Evolutionary conservation across 192 early-diverging fungal species (phyloP), one percentile per base, ranked within the genome.

Genomic region (Podila epigama): DNA sequence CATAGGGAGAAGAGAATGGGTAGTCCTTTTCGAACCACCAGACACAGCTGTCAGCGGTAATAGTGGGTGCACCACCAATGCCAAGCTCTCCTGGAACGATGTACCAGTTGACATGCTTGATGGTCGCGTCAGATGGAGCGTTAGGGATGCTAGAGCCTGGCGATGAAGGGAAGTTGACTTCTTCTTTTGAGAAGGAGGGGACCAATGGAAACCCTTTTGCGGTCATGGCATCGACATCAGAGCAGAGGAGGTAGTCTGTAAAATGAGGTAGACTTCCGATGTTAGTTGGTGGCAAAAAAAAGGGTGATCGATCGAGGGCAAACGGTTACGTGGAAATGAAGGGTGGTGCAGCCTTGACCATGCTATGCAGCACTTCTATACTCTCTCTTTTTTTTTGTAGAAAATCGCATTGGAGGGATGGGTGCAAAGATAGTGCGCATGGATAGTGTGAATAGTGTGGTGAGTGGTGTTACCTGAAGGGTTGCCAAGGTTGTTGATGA

Each of bases 191-290:
- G 28, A n/a, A 40, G 8, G 59, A 59, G 25, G 62, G 80, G 15
- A 75, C 62, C 25, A 68, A 20, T 7, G 62, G 75, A 40, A 54
- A 66, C 16, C 73, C 73, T 16, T 57, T 20, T 10, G 69, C 20
- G 31, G 86, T 79, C 62, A 83, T 73, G 12, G 82, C 83, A 41
- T 62, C 42, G 18, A 77, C 68, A 61, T 81, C 75, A 1, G 85
- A 86, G 68, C 87, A 89, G 28, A 82, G 83, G 16, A 86, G 51
- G 62, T 80, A 75, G 20, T 89, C 85, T 79, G 44, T 27, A 20
- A 5, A 15, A 20, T 18, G 42, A 20, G 22, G 42, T 15, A 13
- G 22, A 40, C 15, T 10, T 36, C 52, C 4, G 33, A 18, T 28
- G 20, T 16, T 48, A 32, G 40, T 18, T 27, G n/a, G 8, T 12